Evolutionary conservation across 345 rosid species (phyloP).

Genomic region (Linum usitatissimum): DNA sequence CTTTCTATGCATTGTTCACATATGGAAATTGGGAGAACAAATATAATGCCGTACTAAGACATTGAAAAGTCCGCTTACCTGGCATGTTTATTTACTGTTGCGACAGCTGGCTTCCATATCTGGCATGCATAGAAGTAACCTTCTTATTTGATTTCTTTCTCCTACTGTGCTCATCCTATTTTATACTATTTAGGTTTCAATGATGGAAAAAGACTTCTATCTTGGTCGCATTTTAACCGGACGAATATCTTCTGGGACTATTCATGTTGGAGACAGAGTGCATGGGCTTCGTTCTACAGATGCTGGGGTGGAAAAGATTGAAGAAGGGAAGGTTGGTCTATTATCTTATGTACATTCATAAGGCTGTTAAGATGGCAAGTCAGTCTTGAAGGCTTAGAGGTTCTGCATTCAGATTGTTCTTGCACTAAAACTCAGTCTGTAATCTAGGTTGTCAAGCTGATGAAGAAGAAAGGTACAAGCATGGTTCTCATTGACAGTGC

Average conservation of each 20-base stretch:
- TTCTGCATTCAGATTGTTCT: constrained; percentile 5
- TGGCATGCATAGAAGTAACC: background rate
- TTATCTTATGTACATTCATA: background rate
- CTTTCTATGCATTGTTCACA: background rate
- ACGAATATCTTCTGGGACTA: constrained; percentile 59
- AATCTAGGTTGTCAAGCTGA: constrained; percentile 72
- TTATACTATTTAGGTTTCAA: constrained; percentile 59
- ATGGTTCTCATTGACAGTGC: constrained; percentile 68
- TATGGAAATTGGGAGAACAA: background rate
- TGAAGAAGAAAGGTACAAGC: constrained; percentile 96
- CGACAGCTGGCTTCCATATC: background rate
- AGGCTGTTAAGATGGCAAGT: background rate
- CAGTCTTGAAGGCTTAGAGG: background rate
- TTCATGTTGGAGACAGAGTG: constrained; percentile 72
- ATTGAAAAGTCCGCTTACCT: background rate
- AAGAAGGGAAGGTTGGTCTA: constrained; percentile 82
- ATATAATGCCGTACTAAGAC: background rate
- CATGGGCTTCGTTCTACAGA: constrained; percentile 64
- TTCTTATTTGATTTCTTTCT: background rate
- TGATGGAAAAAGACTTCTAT: constrained; percentile 91
- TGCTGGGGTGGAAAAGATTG: constrained; percentile 65
- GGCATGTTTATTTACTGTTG: background rate
- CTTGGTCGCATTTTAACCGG: constrained; percentile 95
- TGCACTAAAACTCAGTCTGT: constrained; percentile 10
- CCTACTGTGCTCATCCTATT: background rate